Percentiles rank a stretch among this genome's conserved stretches.
Evolutionary conservation across 805 yeast species (phyloP).

Genomic region (Torulaspora indica): DNA sequence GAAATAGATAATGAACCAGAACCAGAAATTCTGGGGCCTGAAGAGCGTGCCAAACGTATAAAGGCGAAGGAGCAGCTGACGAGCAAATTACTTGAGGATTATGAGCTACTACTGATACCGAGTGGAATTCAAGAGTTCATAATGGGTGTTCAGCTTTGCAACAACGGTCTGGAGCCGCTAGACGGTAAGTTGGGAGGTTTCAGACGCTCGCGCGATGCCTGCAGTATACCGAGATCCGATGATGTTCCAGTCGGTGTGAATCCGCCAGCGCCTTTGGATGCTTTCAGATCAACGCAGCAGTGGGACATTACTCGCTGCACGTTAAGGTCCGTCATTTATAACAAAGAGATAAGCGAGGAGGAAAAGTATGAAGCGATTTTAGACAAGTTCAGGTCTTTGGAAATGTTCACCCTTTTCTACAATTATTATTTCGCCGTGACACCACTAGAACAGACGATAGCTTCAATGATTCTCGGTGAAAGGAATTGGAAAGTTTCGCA

Average conservation of each 20-base stretch:
- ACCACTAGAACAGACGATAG: conserved; percentile 39
- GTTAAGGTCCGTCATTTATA: conserved; percentile 13
- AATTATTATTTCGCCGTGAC: conserved; percentile 44
- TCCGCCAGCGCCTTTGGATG: conserved; percentile 37
- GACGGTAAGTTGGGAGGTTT: conserved; percentile 30
- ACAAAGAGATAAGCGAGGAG: conserved; percentile 1
- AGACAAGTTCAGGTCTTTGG: conserved; percentile 30
- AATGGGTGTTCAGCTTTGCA: conserved; percentile 29
- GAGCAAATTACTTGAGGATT: conserved; percentile 16
- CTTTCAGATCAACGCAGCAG: conserved; percentile 34
- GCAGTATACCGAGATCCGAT: conserved; percentile 26
- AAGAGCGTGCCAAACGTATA: conserved; percentile 14
- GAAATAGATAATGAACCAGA: conserved; percentile 24
- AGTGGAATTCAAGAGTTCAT: conserved; percentile 36
- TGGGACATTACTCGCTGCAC: conserved; percentile 33
- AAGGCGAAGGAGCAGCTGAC: conserved; percentile 13
- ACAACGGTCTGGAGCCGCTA: conserved; percentile 20
- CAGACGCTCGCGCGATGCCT: conserved; percentile 29
- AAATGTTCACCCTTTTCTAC: conserved; percentile 40
- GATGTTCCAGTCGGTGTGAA: conserved; percentile 29
- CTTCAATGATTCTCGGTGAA: conserved; percentile 33
- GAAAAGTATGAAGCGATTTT: conserved; percentile 17
- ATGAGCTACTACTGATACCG: conserved; percentile 27
- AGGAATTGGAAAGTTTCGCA: conserved; percentile 39
- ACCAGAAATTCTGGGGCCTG: conserved; percentile 15